Base-by-base conservation (phyloP, 352 stramenopile species). In the Albugo candida region DNA sequence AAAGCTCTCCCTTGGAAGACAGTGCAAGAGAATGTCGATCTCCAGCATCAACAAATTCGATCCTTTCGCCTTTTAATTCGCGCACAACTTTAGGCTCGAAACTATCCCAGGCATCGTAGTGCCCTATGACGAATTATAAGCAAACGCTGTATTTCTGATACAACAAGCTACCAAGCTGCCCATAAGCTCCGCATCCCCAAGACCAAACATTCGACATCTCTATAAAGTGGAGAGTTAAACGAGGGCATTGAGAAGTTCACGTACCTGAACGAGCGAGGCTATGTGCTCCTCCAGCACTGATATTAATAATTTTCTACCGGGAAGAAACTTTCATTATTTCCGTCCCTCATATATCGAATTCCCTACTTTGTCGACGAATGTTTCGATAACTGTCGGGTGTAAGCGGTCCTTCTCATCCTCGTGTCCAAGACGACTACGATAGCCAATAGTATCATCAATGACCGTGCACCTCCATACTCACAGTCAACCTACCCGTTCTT, bases 1-100 rank as follows among this genome's bases (percentile, higher is more conserved):
- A 88, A n/a, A 88, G 52, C 13, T 75, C 48, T 34, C 57, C 61
- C 8, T 39, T 54, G 1, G 78, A 68, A 2, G 76, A 83, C 36
- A 88, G 65, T 12, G 76, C 76, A 19, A 85, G 20, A 2, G 76
- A 88, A 40, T 88, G 76, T 2, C 61, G 59, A 42, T 82, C 61
- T 0, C 73, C 76, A 10, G 68, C 73, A 45, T 82, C 65, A n/a
- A 88, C 64, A 27, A 53, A 77, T 0, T 47, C 55, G 39, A 88
- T 74, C 13, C 31, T 57, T 52, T 85, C 69, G 17, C 56, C 50
- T 11, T 62, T 64, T 39, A 88, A 76, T 36, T 84, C 71, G 45
- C 81, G 64, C 11, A 88, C 57, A n/a, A 67, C 71, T 16, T 61
- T 58, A 11, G 76, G 76, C n/a, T 79, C 31, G 19, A 64, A 52